phyloP scores from a whole-genome alignment of 192 early-diverging fungal species.

The Umbelopsis sp. region DNA sequence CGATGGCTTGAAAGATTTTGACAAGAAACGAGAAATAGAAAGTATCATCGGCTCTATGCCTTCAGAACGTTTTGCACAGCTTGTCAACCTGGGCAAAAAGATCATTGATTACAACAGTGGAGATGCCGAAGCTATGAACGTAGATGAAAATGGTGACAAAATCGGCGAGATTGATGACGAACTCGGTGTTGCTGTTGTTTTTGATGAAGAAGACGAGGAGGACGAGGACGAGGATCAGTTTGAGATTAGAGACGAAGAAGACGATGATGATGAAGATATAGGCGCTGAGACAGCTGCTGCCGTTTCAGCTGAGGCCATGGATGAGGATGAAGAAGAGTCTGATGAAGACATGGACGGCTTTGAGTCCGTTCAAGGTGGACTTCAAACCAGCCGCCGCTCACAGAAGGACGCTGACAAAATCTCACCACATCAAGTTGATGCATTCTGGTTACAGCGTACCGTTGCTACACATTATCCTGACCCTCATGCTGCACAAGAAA shows the following conservation, averaged over 20 bases:
- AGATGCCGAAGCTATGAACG: conserved; percentile 54
- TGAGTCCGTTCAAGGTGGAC: conserved; percentile 44
- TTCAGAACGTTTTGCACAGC: conserved; percentile 82
- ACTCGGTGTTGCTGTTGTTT: conserved; percentile 92
- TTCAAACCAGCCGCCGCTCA: conserved; percentile 43
- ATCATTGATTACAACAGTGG: conserved; percentile 85
- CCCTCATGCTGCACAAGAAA: conserved; percentile 85
- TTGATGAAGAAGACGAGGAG: conserved; percentile 94
- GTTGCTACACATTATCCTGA: conserved; percentile 84
- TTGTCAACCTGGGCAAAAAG: conserved; percentile 91
- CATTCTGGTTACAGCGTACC: conserved; percentile 95
- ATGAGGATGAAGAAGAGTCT: conserved; percentile 50
- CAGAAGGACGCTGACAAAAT: conserved; percentile 46
- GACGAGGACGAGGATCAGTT: conserved; percentile 73
- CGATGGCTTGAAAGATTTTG: conserved; percentile 83
- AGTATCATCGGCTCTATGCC: conserved; percentile 68
- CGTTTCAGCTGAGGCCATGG: conserved; percentile 49
- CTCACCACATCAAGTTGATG: conserved; percentile 86
- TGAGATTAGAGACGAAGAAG: conserved; percentile 59
- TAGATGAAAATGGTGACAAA: conserved; percentile 59
- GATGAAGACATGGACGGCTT: conserved; percentile 64
- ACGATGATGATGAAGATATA: conserved; percentile 58
- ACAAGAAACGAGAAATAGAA: conserved; percentile 87
- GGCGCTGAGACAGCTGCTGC: conserved; percentile 42
- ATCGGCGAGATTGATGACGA: conserved; percentile 80